Percentiles rank a stretch among this genome's conserved stretches.
Evolutionary conservation across 129 eudicot genomes (phyloP).

Genomic region (Scalesia atractyloides): DNA sequence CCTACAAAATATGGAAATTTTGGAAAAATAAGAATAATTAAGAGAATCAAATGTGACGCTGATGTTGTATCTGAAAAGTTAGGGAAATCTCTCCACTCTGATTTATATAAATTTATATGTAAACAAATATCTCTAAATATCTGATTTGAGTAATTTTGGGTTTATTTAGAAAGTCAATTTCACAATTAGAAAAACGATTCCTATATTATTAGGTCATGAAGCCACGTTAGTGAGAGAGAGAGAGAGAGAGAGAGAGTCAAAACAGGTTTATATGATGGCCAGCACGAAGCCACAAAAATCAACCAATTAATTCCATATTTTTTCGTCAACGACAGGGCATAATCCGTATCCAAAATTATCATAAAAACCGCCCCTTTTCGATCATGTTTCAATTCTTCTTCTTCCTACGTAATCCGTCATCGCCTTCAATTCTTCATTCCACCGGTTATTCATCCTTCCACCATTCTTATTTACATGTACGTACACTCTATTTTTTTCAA

Average conservation of each 20-base stretch:
- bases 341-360: not conserved
- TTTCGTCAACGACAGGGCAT: not conserved
- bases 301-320: not conserved
- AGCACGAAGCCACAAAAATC: slow-evolving; percentile 16
- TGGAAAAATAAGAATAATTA: too few species aligned
- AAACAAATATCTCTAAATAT: too few species aligned
- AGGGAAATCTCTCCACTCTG: too few species aligned
- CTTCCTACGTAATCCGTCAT: not conserved
- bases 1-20: too few species aligned
- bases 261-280: not conserved
- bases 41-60: too few species aligned
- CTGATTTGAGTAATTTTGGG: too few species aligned
- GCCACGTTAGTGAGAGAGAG: not conserved
- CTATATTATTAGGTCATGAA: too few species aligned
- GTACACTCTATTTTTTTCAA: not conserved
- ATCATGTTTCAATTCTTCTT: not conserved
- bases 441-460: not conserved
- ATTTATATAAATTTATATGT: too few species aligned
- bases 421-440: not conserved
- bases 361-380: not conserved
- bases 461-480: not conserved
- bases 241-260: not conserved
- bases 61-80: too few species aligned
- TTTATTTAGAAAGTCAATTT: too few species aligned
- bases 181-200: too few species aligned